These are phyloP conservation scores for Suhomyces bokatorum DNA, from an alignment of 1,139 yeast genomes.

Conservation along the genomic window DNA sequence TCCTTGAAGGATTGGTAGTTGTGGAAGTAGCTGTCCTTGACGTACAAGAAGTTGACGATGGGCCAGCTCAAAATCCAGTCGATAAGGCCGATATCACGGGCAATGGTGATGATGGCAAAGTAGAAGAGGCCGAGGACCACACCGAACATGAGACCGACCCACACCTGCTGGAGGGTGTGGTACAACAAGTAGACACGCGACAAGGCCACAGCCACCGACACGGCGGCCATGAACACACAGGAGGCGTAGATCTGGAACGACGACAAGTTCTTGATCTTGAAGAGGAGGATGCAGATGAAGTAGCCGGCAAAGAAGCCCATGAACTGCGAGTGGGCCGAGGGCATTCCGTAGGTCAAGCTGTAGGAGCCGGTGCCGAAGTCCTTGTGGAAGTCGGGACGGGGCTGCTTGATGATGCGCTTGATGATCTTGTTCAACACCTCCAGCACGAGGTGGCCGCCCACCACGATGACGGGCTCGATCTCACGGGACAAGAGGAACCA, in stretches of 20 bases:
- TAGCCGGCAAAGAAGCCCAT: constrained; percentile 84
- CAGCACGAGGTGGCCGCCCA: constrained; percentile 81
- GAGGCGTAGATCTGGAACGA: constrained; percentile 25
- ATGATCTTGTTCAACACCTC: constrained; percentile 71
- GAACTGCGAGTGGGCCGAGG: constrained; percentile 94
- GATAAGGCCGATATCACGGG: constrained; percentile 61
- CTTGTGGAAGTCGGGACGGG: constrained; percentile 68
- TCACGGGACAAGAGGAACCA: constrained; percentile 85
- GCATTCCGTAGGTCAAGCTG: constrained; percentile 86
- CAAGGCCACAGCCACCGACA: constrained; percentile 56
- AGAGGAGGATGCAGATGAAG: constrained; percentile 44
- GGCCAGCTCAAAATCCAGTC: constrained; percentile 58
- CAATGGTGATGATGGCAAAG: constrained; percentile 51
- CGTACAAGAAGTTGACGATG: constrained; percentile 42
- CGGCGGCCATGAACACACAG: constrained; percentile 21
- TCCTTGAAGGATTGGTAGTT: constrained; percentile 41
- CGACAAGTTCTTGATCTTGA: constrained; percentile 28
- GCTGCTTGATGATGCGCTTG: constrained; percentile 64
- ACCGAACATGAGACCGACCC: constrained; percentile 72
- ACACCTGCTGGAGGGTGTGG: constrained; percentile 72
- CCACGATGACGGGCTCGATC: constrained; percentile 78
- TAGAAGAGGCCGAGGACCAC: constrained; percentile 56
- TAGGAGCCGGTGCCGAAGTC: constrained; percentile 49
- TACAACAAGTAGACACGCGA: constrained; percentile 80
- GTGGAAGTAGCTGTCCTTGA: constrained; percentile 60